Conservation (phyloP, 352 stramenopile genomes). For the Pythium sukuiense region DNA sequence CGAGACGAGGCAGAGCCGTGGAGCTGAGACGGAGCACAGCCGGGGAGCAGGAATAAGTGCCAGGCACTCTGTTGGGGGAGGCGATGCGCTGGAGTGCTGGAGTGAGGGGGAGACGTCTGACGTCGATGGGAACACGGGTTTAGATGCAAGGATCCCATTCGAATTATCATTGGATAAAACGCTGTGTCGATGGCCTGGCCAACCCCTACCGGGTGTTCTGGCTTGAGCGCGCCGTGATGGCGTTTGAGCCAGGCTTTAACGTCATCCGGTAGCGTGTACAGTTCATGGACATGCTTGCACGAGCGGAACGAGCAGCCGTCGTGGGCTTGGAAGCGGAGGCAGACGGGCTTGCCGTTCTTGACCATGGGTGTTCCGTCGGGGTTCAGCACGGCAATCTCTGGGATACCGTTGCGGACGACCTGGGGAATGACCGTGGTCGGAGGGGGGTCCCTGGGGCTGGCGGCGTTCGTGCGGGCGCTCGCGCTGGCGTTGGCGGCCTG, state of each 20-base stretch:
- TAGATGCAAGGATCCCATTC: conserved; percentile 1
- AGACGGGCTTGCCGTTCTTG: not conserved
- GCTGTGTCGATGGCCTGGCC: not conserved
- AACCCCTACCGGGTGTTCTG: not conserved
- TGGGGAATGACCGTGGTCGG: not conserved
- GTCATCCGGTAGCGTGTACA: not conserved
- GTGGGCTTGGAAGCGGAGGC: not conserved
- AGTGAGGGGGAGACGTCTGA: not conserved
- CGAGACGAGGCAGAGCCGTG: no score
- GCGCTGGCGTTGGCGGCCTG: not conserved
- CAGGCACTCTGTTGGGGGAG: not conserved
- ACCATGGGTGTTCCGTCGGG: not conserved
- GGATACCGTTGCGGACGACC: not conserved
- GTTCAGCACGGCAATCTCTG: not conserved
- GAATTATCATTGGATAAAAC: conserved; percentile 4
- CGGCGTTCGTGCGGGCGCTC: not conserved
- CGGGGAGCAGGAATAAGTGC: no score
- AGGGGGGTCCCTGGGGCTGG: not conserved
- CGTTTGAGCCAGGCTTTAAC: not conserved
- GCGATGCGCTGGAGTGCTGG: not conserved
- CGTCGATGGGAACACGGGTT: not conserved
- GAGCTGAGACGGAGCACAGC: no score
- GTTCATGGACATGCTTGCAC: not conserved
- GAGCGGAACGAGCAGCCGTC: not conserved
- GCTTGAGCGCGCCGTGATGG: not conserved